A percentile compares a stretch with the other conserved stretches of the same genome.
These are phyloP conservation scores for Russula abietina DNA, from an alignment of 768 basidiomycete genomes.

Conservation along the genomic window DNA sequence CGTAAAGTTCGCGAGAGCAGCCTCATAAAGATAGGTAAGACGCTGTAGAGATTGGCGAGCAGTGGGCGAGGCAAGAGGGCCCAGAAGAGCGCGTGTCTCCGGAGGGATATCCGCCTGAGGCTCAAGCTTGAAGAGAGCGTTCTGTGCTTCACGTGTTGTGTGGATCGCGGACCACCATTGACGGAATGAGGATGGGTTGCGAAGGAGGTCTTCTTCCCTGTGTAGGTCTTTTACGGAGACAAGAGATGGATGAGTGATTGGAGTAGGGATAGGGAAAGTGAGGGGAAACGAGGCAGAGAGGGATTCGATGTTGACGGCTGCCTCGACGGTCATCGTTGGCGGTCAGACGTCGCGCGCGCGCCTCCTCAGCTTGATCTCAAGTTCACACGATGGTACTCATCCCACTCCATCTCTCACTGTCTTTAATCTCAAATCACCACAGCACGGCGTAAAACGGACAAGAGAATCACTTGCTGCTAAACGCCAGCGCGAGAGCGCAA, in stretches of 20 bases:
- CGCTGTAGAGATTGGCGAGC: constrained; percentile 75
- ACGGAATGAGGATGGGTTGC: constrained; percentile 86
- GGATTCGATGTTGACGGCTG: constrained; percentile 44
- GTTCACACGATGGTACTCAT: constrained; percentile 4
- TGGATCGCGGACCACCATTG: constrained; percentile 90
- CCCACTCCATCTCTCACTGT: not conserved
- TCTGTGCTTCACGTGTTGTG: constrained; percentile 61
- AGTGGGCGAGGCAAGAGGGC: constrained; percentile 67
- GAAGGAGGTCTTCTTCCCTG: constrained; percentile 88
- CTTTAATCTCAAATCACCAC: not conserved
- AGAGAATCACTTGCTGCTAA: constrained; percentile 59
- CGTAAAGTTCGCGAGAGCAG: constrained; percentile 82
- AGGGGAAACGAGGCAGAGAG: constrained; percentile 68
- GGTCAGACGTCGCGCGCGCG: constrained; percentile 11
- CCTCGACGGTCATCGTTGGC: constrained; percentile 54
- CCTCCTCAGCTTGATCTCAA: constrained; percentile 4
- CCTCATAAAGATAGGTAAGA: constrained; percentile 88
- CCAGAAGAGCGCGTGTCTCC: constrained; percentile 57
- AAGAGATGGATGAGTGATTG: constrained; percentile 69
- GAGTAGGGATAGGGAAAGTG: constrained; percentile 78
- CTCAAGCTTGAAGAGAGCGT: constrained; percentile 52
- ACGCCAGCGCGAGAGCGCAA: constrained; percentile 63
- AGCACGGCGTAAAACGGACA: constrained; percentile 70
- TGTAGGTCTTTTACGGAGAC: constrained; percentile 70
- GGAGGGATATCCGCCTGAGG: constrained; percentile 42